Percentiles rank a stretch among this genome's conserved stretches.
Conservation (phyloP, 495 filamentous ascomycete genomes). For the Podospora australis region DNA sequence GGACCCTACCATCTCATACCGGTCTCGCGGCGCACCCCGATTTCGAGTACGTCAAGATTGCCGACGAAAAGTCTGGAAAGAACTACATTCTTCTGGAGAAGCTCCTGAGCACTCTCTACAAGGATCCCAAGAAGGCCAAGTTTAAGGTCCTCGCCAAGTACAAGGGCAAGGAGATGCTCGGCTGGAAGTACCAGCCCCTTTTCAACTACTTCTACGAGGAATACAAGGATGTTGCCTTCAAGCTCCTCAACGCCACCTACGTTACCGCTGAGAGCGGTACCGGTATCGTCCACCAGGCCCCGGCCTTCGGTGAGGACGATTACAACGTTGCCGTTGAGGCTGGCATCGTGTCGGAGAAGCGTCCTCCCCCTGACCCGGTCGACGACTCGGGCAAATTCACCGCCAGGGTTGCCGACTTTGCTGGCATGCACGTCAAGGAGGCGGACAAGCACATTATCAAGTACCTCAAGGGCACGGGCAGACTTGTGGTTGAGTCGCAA, state of each 20-base stretch:
- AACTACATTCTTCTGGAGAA: constrained; percentile 86
- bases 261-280: constrained; percentile 91
- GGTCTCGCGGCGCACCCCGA: constrained; percentile 78
- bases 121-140: constrained; percentile 96
- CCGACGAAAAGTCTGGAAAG: constrained; percentile 72
- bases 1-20: constrained; percentile 85
- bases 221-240: constrained; percentile 93
- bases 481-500: constrained; percentile 82
- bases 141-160: constrained; percentile 79
- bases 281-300: constrained; percentile 92
- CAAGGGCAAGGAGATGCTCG: constrained; percentile 81
- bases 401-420: constrained; percentile 73
- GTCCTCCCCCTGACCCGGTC: constrained; percentile 83
- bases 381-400: constrained; percentile 80
- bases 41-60: constrained; percentile 91
- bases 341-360: constrained; percentile 71
- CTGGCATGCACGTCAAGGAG: constrained; percentile 84
- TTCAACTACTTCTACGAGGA: constrained; percentile 93
- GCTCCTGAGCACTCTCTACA: constrained; percentile 80
- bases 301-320: constrained; percentile 95
- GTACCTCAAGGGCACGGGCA: constrained; percentile 70
- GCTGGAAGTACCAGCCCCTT: constrained; percentile 86
- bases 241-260: constrained; percentile 78
- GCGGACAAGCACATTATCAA: constrained; percentile 96
- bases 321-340: constrained; percentile 74